These are phyloP conservation scores for Lycium ferocissimum DNA, from an alignment of 257 asterid species.

Conservation along the genomic window DNA sequence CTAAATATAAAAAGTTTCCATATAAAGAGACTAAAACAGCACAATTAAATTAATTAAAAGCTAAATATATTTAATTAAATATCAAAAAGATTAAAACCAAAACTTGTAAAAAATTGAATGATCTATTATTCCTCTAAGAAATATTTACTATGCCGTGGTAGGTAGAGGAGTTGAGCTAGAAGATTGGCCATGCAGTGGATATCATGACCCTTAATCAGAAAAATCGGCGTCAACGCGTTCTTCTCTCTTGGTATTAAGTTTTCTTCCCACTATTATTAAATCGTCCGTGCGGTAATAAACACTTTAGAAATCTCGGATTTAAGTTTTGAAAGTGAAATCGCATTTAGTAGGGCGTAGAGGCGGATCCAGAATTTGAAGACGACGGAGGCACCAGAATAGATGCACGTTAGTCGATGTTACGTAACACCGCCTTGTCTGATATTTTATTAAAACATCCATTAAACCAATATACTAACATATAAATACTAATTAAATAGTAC, in stretches of 20 bases:
- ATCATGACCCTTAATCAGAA: not conserved
- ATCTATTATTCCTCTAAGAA: not conserved
- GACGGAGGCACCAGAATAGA: too few relatives aligned
- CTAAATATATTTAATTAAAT: not conserved
- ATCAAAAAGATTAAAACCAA: not conserved
- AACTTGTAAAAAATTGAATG: not conserved
- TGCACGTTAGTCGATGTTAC: too few relatives aligned
- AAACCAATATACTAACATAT: too few relatives aligned
- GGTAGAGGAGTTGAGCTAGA: not conserved
- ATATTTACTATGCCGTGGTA: not conserved
- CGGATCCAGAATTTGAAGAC: too few relatives aligned
- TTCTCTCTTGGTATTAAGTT: not conserved
- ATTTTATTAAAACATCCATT: too few relatives aligned
- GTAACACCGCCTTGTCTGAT: too few relatives aligned
- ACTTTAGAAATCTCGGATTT: not conserved
- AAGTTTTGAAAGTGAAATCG: not conserved
- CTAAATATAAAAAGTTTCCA: not conserved
- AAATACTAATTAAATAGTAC: too few relatives aligned
- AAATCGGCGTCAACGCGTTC: conserved; percentile 28
- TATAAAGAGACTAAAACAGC: not conserved
- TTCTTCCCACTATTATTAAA: not conserved
- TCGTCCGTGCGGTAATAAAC: too few relatives aligned
- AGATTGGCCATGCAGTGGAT: not conserved
- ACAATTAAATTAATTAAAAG: not conserved
- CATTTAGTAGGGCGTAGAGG: too few relatives aligned